A percentile compares a stretch with the other conserved stretches of the same genome.
Conservation (phyloP, 1,284 basidiomycete genomes). For the Gomphus sp. region DNA sequence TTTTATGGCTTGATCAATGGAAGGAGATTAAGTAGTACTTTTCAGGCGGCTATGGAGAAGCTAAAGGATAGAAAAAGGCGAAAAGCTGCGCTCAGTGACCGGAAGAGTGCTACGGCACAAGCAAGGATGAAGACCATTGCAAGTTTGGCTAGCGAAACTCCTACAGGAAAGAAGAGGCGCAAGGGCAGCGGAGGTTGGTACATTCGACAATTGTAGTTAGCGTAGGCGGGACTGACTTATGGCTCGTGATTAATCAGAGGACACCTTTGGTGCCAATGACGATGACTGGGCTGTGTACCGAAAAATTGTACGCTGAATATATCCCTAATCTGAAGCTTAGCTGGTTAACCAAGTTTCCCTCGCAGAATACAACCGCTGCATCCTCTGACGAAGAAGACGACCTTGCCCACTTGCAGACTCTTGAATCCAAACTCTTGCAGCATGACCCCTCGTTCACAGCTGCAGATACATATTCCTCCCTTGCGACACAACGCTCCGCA, state of each 20-base stretch:
- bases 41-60: constrained; percentile 66
- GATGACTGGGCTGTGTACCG: constrained; percentile 98
- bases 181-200: constrained; percentile 64
- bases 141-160: constrained; percentile 78
- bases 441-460: constrained; percentile 79
- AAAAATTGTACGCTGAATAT: constrained; percentile 63
- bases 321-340: neutral
- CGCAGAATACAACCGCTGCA: constrained; percentile 70
- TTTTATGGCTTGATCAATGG: constrained; percentile 9
- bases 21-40: neutral
- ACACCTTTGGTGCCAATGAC: constrained; percentile 92
- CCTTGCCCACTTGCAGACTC: constrained; percentile 53
- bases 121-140: constrained; percentile 98
- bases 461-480: constrained; percentile 76
- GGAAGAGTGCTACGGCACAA: constrained; percentile 94
- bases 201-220: neutral
- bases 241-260: constrained; percentile 45
- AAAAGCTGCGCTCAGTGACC: constrained; percentile 77
- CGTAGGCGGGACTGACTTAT: neutral
- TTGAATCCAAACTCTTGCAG: constrained; percentile 79
- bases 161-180: constrained; percentile 70
- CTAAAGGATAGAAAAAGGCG: constrained; percentile 82
- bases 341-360: neutral
- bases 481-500: constrained; percentile 70
- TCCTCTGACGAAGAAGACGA: constrained; percentile 98